Evolutionary conservation across 75 land plant species (phyloP).

Genomic region (Pinus taeda): DNA sequence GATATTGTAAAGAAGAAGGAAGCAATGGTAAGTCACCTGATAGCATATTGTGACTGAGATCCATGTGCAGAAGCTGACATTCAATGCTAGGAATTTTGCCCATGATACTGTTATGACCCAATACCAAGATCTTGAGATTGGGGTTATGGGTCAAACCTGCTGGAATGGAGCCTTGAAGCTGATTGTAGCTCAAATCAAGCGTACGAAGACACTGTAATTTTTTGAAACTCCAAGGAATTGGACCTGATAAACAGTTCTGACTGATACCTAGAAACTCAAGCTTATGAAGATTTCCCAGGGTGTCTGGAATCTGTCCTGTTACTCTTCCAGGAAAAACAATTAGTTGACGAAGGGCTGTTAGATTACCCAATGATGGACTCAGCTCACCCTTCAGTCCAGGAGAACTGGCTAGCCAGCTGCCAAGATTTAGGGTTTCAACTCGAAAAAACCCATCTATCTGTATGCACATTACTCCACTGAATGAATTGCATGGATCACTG

Average conservation of each 20-base stretch:
- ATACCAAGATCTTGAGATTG: constrained; percentile 21
- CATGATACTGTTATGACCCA: constrained; percentile 28
- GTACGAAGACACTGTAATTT: constrained; percentile 30
- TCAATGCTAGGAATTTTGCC: background rate
- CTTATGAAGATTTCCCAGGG: constrained; percentile 11
- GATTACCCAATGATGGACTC: constrained; percentile 34
- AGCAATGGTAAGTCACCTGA: constrained; percentile 37
- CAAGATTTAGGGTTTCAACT: constrained; percentile 39
- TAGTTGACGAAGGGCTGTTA: constrained; percentile 41
- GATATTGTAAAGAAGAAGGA: constrained; percentile 38
- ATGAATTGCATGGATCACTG: constrained; percentile 47
- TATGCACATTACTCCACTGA: constrained; percentile 50
- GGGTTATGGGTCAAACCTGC: background rate
- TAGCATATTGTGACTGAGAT: constrained; percentile 33
- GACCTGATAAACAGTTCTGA: constrained; percentile 32
- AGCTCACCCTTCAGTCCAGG: constrained; percentile 52
- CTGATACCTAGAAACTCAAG: constrained; percentile 39
- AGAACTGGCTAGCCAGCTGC: constrained; percentile 39
- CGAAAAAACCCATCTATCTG: background rate
- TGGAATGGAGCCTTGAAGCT: constrained; percentile 38
- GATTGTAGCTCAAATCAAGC: constrained; percentile 46
- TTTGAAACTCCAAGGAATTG: constrained; percentile 20
- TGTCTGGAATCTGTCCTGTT: constrained; percentile 47
- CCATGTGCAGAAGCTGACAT: constrained; percentile 34
- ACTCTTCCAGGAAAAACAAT: constrained; percentile 42